phyloP scores from a whole-genome alignment of 2,329 filamentous ascomycete genomes.

The Paecilomyces sp. region DNA sequence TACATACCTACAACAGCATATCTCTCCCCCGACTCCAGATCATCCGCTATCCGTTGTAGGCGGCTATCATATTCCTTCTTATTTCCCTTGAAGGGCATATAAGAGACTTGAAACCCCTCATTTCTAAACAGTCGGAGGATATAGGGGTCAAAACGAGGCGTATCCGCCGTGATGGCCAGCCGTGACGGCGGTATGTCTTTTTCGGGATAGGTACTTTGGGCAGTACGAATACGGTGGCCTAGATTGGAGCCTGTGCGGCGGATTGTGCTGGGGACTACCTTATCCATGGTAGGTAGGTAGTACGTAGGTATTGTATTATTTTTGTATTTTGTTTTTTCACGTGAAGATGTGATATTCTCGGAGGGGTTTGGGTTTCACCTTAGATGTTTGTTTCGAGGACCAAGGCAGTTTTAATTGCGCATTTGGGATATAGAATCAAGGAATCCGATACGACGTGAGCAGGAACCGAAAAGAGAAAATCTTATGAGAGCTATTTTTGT shows the following conservation, averaged over 20 bases:
- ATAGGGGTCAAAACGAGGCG: constrained; percentile 43
- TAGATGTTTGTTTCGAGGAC: too few relatives aligned
- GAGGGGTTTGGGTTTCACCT: too few relatives aligned
- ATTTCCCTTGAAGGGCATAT: constrained; percentile 46
- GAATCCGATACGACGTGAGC: too few relatives aligned
- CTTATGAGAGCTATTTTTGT: too few relatives aligned
- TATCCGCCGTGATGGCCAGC: constrained; percentile 24
- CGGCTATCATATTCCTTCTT: constrained; percentile 42
- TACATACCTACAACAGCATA: constrained; percentile 54
- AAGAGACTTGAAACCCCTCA: constrained; percentile 52
- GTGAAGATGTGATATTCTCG: too few relatives aligned
- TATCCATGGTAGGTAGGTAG: not conserved
- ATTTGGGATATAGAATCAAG: too few relatives aligned
- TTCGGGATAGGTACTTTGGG: not conserved
- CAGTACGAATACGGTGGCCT: not conserved
- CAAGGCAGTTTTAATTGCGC: too few relatives aligned
- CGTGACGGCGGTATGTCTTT: not conserved
- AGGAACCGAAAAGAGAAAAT: too few relatives aligned
- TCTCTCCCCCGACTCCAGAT: constrained; percentile 47
- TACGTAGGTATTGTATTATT: not conserved
- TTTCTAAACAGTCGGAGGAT: constrained; percentile 47
- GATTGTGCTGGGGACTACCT: not conserved
- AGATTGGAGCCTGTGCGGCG: not conserved
- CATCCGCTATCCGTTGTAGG: constrained; percentile 45
- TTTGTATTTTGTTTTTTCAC: too few relatives aligned